phyloP scores from a whole-genome alignment of 306 rosid genomes.

The Rosa persica region DNA sequence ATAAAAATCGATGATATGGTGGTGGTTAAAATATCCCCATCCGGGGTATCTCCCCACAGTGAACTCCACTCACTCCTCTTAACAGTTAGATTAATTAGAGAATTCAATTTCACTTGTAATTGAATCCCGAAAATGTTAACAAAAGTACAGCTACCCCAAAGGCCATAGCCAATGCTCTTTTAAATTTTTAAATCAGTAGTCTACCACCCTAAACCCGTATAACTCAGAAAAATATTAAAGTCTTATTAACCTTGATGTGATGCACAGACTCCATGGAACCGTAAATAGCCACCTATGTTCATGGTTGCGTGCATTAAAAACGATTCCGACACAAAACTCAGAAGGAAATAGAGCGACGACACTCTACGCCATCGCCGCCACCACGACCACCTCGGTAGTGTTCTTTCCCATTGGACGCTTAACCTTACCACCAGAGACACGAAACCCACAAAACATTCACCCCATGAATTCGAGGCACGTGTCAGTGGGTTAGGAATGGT shows the following conservation, averaged over 20 bases:
- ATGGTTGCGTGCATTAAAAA: slow-evolving; percentile 51
- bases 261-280: slow-evolving; percentile 33
- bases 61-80: too few relatives aligned
- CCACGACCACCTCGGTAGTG: too few relatives aligned
- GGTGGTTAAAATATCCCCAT: too few relatives aligned
- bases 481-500: neutral
- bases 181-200: neutral
- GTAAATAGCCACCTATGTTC: slow-evolving; percentile 30
- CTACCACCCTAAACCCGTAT: neutral
- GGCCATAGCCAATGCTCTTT: neutral
- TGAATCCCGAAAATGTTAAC: neutral
- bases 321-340: slow-evolving; percentile 7
- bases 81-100: too few relatives aligned
- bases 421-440: slow-evolving; percentile 4
- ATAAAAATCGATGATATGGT: too few relatives aligned
- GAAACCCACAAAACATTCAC: slow-evolving; percentile 1
- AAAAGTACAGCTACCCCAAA: neutral
- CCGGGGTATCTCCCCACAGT: too few relatives aligned
- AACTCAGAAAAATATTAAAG: neutral
- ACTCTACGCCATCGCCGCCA: neutral
- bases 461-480: slow-evolving; percentile 4
- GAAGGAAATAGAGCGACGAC: neutral
- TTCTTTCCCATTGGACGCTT: neutral
- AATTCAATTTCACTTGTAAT: too few relatives aligned
- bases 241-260: slow-evolving; percentile 24